Conservation (phyloP, 768 basidiomycete species). For the Termitomyces sp. region DNA sequence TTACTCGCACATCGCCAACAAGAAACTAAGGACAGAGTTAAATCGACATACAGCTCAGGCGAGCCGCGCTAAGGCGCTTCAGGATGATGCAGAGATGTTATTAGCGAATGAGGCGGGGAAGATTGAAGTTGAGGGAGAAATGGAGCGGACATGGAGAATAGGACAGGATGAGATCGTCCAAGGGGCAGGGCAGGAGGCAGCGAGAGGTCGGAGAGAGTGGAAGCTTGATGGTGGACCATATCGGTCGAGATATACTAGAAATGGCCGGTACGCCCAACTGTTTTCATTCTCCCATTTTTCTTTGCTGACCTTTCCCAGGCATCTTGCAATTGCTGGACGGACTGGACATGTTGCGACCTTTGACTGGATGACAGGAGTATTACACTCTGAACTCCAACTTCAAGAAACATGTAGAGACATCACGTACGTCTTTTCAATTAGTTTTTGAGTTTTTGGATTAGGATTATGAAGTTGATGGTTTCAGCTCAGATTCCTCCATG, state of each 20-base stretch:
- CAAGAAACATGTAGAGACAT: slow-evolving; percentile 91
- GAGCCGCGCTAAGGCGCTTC: slow-evolving; percentile 56
- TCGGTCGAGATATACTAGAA: slow-evolving; percentile 79
- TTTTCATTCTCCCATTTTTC: background rate
- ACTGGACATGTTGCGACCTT: slow-evolving; percentile 90
- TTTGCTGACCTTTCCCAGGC: slow-evolving; percentile 38
- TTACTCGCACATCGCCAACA: slow-evolving; percentile 65
- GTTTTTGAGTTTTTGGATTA: too few relatives aligned
- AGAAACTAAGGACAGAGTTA: slow-evolving; percentile 72
- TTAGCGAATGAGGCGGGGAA: slow-evolving; percentile 65
- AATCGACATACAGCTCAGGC: slow-evolving; percentile 56
- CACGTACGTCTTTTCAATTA: slow-evolving; percentile 51
- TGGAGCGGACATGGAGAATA: slow-evolving; percentile 90
- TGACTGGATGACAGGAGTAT: slow-evolving; percentile 84
- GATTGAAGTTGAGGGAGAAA: slow-evolving; percentile 70
- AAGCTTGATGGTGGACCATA: slow-evolving; percentile 86
- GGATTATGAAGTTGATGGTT: background rate
- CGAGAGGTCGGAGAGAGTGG: slow-evolving; percentile 72
- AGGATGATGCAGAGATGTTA: slow-evolving; percentile 73
- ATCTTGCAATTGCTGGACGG: slow-evolving; percentile 81
- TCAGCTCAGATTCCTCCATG: slow-evolving; percentile 74
- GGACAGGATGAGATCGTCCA: slow-evolving; percentile 73
- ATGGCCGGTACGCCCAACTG: slow-evolving; percentile 66
- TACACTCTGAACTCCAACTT: slow-evolving; percentile 86
- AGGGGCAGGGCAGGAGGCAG: slow-evolving; percentile 70